Evolutionary conservation across 352 stramenopile genomes (phyloP).

Genomic region (Pythium brachiatum): DNA sequence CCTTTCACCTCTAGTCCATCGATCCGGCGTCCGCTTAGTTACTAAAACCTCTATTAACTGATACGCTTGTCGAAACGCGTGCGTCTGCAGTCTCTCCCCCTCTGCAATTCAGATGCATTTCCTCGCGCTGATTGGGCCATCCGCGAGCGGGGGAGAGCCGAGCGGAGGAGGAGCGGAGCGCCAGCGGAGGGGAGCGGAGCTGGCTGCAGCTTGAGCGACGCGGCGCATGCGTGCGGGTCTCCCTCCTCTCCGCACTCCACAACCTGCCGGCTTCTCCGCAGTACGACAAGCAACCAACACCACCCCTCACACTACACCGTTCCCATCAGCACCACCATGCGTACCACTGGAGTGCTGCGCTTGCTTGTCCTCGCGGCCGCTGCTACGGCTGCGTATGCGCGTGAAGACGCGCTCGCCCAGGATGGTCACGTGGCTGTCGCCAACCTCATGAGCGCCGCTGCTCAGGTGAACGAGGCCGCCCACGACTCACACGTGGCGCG

Average conservation of each 20-base stretch:
- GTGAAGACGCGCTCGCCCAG: conserved; percentile 17
- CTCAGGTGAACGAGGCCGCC: background rate
- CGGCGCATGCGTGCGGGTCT: conserved; percentile 3
- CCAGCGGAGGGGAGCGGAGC: conserved; percentile 6
- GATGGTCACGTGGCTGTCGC: conserved; percentile 14
- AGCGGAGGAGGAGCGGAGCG: conserved; percentile 1
- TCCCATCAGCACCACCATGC: conserved; percentile 35
- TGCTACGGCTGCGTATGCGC: conserved; percentile 40
- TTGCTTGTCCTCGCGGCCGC: conserved; percentile 49
- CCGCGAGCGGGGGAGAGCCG: conserved; percentile 26
- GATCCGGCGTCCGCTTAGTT: background rate
- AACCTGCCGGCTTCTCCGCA: conserved; percentile 7
- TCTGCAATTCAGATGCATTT: conserved; percentile 15
- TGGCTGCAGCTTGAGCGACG: conserved; percentile 4
- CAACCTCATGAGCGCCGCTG: background rate
- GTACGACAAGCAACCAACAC: background rate
- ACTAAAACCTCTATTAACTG: background rate
- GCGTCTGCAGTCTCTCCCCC: conserved; percentile 12
- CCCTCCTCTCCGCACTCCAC: conserved; percentile 10
- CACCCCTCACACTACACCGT: background rate
- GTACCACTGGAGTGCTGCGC: conserved; percentile 51
- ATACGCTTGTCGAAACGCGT: conserved; percentile 1
- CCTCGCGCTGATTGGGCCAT: conserved; percentile 25
- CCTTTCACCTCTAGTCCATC: background rate
- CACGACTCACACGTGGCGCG: conserved; percentile 13